These are phyloP conservation scores for Candida ulmi DNA, from an alignment of 805 yeast genomes.

Conservation along the genomic window DNA sequence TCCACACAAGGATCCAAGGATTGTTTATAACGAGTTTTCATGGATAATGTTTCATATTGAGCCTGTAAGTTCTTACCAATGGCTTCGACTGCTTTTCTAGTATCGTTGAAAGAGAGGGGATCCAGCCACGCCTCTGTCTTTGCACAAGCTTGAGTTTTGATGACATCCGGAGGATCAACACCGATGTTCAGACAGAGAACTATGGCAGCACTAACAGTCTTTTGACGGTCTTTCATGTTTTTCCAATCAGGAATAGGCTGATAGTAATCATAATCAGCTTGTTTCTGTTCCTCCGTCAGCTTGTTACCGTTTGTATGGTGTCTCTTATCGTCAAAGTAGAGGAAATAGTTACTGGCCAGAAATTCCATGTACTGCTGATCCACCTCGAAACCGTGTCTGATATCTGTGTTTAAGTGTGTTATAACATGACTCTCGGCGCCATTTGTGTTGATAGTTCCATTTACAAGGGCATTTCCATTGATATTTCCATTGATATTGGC, in stretches of 20 bases:
- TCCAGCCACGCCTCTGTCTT: slow-evolving; percentile 90
- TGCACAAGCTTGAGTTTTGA: slow-evolving; percentile 91
- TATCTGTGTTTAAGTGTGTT: slow-evolving; percentile 44
- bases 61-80: slow-evolving; percentile 84
- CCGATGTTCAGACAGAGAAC: slow-evolving; percentile 89
- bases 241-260: slow-evolving; percentile 89
- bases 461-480: too few relatives aligned
- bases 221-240: slow-evolving; percentile 79
- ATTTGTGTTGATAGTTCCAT: too few relatives aligned
- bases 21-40: slow-evolving; percentile 86
- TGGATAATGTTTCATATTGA: slow-evolving; percentile 84
- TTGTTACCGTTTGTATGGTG: slow-evolving; percentile 90
- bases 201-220: slow-evolving; percentile 89
- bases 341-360: slow-evolving; percentile 63
- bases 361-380: slow-evolving; percentile 52
- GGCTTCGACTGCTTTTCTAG: slow-evolving; percentile 85
- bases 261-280: slow-evolving; percentile 41
- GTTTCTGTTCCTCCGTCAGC: slow-evolving; percentile 46
- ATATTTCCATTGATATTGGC: too few relatives aligned
- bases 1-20: slow-evolving; percentile 93
- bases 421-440: slow-evolving; percentile 3
- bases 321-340: slow-evolving; percentile 87
- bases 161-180: slow-evolving; percentile 95
- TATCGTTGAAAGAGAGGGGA: slow-evolving; percentile 74
- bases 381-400: slow-evolving; percentile 66